phyloP scores from a whole-genome alignment of 257 asterid species.

The Solanum ossicruentum region DNA sequence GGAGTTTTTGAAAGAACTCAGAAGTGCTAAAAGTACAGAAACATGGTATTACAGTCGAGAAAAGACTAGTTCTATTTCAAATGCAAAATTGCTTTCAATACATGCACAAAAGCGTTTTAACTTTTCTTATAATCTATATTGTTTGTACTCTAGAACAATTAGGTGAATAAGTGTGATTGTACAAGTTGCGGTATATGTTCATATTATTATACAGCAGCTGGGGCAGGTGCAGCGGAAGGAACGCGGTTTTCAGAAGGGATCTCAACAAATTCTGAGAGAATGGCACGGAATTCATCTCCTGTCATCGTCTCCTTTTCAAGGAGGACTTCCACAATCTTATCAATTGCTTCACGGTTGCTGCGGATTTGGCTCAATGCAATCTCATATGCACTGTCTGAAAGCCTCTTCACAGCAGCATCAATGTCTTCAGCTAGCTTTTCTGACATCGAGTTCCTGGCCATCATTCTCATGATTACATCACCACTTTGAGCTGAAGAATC shows the following conservation, averaged over 20 bases:
- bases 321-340: constrained; percentile 81
- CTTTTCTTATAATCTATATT: background rate
- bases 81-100: background rate
- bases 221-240: constrained; percentile 32
- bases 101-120: background rate
- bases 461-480: constrained; percentile 95
- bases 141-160: background rate
- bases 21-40: background rate
- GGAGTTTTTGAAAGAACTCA: background rate
- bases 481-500: constrained; percentile 59
- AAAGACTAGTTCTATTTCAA: background rate
- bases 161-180: background rate
- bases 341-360: constrained; percentile 86
- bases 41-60: background rate
- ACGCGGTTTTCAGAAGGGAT: constrained; percentile 72
- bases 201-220: constrained; percentile 43
- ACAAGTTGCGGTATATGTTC: background rate
- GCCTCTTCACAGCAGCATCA: constrained; percentile 69
- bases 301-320: constrained; percentile 86
- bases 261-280: constrained; percentile 66
- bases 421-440: constrained; percentile 96
- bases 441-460: constrained; percentile 96
- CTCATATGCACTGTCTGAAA: constrained; percentile 71
- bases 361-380: constrained; percentile 63
- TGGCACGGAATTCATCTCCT: constrained; percentile 91